Evolutionary conservation across 305 asterid species (phyloP), one percentile per base, ranked within the genome.

Genomic region (Fraxinus sp.): DNA sequence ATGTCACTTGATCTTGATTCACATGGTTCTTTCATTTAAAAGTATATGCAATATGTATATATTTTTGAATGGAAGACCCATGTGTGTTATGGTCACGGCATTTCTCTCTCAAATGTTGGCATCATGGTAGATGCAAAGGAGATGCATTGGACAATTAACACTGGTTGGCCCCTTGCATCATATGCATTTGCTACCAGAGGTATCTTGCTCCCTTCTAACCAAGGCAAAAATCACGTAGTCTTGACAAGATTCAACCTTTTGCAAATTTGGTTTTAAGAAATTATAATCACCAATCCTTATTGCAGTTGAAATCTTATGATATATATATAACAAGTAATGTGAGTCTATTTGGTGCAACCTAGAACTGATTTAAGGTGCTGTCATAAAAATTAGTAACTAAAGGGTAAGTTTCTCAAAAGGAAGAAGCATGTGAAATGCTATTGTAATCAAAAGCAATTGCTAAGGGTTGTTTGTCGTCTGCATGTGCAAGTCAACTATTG

Each of bases 61-160:
- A 83, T 86, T 85, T 88, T 88, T 88, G 91, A 85, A 83, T 86
- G 86, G 80, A 88, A 85, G 90, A 77, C 76, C 37, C 85, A 79
- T 85, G 86, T 83, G 87, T 85, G 83, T 85, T 49, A 24, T 14
- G 7, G 18, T 80, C 55, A 6, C 26, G 64, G 24, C 83, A 82
- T 79, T 81, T 85, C 33, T 77, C 57, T 78, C 55, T 59, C 64
- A 18, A 57, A 13, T 57, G 35, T 73, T 70, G 62, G 59, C 78
- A 75, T 32, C 14, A 1, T 80, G 44, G 68, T 33, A 52, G 76
- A 74, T 64, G 72, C 24, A 11, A 11, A 85, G 74, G 70, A 74
- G 73, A 20, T 20, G 37, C 55, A 4, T 41, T 62, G 66, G 55
- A 66, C 22, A 49, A 49, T 33, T 3, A 32, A 44, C 26, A 2